Conservation (phyloP, 345 rosid genomes). For the Crucihimalaya himalaica region DNA sequence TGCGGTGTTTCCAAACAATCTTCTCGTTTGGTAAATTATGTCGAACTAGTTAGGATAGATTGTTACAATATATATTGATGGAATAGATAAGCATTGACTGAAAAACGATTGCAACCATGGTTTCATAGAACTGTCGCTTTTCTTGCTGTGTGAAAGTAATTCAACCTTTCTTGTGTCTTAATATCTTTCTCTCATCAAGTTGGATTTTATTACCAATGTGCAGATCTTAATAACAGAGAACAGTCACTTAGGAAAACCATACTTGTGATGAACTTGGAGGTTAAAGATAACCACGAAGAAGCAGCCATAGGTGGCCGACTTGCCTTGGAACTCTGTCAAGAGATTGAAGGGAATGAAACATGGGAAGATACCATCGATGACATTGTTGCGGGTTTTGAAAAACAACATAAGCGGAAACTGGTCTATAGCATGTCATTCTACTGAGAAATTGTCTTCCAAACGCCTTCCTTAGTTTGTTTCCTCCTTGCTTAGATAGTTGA, state of each 20-base stretch:
- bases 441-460: no score
- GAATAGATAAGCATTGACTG: not conserved
- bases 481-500: no score
- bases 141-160: not conserved
- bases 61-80: not conserved
- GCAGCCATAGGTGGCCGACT: constrained; percentile 91
- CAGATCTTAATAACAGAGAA: constrained; percentile 88
- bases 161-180: not conserved
- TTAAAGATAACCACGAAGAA: constrained; percentile 97
- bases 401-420: constrained; percentile 75
- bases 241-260: constrained; percentile 68
- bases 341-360: constrained; percentile 77
- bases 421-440: constrained; percentile 77
- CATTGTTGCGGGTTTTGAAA: constrained; percentile 67
- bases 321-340: constrained; percentile 82
- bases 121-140: constrained; percentile 5
- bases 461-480: no score
- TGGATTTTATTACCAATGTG: constrained; percentile 1
- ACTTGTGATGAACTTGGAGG: constrained; percentile 90
- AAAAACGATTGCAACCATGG: not conserved
- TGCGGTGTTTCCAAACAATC: not conserved
- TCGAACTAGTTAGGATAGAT: not conserved
- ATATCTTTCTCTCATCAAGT: not conserved
- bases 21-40: not conserved
- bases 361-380: constrained; percentile 94